Percentiles rank a stretch among this genome's conserved stretches.
Evolutionary conservation across 2,329 filamentous ascomycete species (phyloP).

Genomic region (Capronia coronata): DNA sequence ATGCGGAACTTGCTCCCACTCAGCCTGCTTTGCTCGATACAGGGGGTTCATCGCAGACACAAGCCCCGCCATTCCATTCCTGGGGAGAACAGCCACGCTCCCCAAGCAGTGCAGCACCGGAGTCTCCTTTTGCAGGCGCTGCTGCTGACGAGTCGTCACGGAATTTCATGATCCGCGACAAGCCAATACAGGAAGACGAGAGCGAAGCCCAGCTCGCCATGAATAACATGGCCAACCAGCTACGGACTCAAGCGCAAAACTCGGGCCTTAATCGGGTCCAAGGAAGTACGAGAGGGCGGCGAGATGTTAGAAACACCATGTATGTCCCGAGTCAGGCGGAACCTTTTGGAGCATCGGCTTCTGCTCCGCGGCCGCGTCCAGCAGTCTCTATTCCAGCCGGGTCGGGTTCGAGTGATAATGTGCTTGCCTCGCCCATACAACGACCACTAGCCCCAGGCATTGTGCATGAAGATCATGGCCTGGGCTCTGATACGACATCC

Average conservation of each 20-base stretch:
- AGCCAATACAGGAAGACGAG: constrained; percentile 47
- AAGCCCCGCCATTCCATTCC: constrained; percentile 10
- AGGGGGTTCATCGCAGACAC: constrained; percentile 7
- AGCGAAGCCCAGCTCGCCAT: constrained; percentile 44
- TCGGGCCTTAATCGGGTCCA: constrained; percentile 57
- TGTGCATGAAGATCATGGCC: constrained; percentile 56
- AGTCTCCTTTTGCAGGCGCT: constrained; percentile 32
- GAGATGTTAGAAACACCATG: constrained; percentile 87
- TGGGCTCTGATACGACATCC: constrained; percentile 78
- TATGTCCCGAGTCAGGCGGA: constrained; percentile 56
- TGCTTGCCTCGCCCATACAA: constrained; percentile 22
- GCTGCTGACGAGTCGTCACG: constrained; percentile 38
- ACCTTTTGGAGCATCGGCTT: constrained; percentile 24
- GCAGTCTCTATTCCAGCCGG: constrained; percentile 25
- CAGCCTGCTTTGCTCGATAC: constrained; percentile 14
- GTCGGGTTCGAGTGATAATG: constrained; percentile 33
- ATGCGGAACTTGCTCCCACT: constrained; percentile 4
- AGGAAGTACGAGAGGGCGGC: constrained; percentile 75
- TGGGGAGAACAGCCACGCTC: constrained; percentile 7
- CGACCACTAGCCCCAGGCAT: constrained; percentile 41
- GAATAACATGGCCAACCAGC: constrained; percentile 45
- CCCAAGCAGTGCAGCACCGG: constrained; percentile 25
- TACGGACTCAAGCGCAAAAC: constrained; percentile 43
- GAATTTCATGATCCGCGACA: constrained; percentile 44
- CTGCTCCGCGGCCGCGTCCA: constrained; percentile 27